phyloP scores from a whole-genome alignment of 2,329 filamentous ascomycete genomes.

The Pseudogymnoascus sp. region DNA sequence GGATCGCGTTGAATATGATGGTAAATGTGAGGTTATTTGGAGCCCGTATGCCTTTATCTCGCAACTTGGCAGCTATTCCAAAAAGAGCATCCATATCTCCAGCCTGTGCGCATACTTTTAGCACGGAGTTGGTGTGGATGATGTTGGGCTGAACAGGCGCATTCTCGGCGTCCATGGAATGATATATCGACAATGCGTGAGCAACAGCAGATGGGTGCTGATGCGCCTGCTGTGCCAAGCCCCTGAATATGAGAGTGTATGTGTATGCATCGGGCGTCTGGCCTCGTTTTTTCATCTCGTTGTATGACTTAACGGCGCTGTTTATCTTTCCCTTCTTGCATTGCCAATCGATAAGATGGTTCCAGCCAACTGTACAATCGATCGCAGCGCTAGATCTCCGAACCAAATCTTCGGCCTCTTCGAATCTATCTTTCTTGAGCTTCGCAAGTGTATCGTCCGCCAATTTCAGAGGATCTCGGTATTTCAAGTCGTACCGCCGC shows the following conservation, averaged over 20 bases:
- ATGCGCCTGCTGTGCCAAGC: conserved; percentile 58
- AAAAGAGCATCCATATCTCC: conserved; percentile 76
- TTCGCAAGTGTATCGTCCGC: conserved; percentile 58
- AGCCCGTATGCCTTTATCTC: conserved; percentile 53
- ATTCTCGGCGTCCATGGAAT: conserved; percentile 61
- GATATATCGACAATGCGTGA: conserved; percentile 70
- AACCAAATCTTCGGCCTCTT: conserved; percentile 63
- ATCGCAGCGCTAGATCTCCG: conserved; percentile 61
- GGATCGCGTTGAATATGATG: conserved; percentile 73
- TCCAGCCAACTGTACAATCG: conserved; percentile 75
- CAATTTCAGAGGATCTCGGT: conserved; percentile 63
- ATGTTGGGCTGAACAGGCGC: conserved; percentile 63
- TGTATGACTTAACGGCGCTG: conserved; percentile 73
- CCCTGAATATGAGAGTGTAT: conserved; percentile 76
- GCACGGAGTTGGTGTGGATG: conserved; percentile 82
- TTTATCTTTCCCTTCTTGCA: conserved; percentile 55
- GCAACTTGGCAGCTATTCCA: conserved; percentile 65
- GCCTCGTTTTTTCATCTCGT: conserved; percentile 97
- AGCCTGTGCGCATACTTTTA: conserved; percentile 72
- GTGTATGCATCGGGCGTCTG: conserved; percentile 76
- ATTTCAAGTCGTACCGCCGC: conserved; percentile 2
- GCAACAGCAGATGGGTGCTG: conserved; percentile 50
- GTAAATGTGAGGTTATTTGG: conserved; percentile 73
- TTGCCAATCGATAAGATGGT: conserved; percentile 70
- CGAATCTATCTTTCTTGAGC: conserved; percentile 53